phyloP scores from a whole-genome alignment of 1,139 yeast genomes.

The Protomyces lactucae-debilis region DNA sequence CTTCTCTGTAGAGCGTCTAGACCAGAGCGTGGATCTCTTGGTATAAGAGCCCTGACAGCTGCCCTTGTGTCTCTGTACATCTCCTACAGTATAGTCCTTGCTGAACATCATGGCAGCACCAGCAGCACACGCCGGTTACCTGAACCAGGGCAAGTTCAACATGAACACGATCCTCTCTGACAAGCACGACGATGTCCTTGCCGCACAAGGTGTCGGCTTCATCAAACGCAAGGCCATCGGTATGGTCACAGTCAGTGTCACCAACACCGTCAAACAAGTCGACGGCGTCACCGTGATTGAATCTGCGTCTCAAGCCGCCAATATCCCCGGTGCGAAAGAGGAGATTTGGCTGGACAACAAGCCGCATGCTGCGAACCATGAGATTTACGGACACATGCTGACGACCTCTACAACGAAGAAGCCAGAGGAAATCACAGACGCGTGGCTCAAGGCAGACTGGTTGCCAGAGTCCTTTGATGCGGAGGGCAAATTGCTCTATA shows the following conservation, averaged over 20 bases:
- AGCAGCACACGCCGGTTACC: slow-evolving; percentile 1
- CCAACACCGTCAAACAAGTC: slow-evolving; percentile 15
- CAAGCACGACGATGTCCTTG: slow-evolving; percentile 10
- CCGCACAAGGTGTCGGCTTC: slow-evolving; percentile 26
- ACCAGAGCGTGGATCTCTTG: too few relatives aligned
- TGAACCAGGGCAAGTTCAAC: slow-evolving; percentile 20
- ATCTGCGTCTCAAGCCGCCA: slow-evolving; percentile 13
- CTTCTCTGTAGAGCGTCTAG: too few relatives aligned
- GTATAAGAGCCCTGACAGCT: neutral
- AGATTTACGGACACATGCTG: slow-evolving; percentile 16
- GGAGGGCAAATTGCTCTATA: slow-evolving; percentile 5
- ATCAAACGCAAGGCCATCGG: slow-evolving; percentile 25
- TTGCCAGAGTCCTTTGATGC: slow-evolving; percentile 6
- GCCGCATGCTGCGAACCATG: slow-evolving; percentile 5
- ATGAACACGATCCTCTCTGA: slow-evolving; percentile 25
- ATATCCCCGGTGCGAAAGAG: slow-evolving; percentile 19
- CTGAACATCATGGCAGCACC: slow-evolving; percentile 16
- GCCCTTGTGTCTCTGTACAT: neutral
- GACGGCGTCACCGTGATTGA: slow-evolving; percentile 12
- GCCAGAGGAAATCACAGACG: slow-evolving; percentile 9
- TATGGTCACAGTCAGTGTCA: slow-evolving; percentile 19
- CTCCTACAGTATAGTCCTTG: neutral
- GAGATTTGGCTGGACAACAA: slow-evolving; percentile 10
- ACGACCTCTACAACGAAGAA: neutral
- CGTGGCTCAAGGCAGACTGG: slow-evolving; percentile 7